Evolutionary conservation across 495 filamentous ascomycete species (phyloP).

Genomic region (Cercophora sp.): DNA sequence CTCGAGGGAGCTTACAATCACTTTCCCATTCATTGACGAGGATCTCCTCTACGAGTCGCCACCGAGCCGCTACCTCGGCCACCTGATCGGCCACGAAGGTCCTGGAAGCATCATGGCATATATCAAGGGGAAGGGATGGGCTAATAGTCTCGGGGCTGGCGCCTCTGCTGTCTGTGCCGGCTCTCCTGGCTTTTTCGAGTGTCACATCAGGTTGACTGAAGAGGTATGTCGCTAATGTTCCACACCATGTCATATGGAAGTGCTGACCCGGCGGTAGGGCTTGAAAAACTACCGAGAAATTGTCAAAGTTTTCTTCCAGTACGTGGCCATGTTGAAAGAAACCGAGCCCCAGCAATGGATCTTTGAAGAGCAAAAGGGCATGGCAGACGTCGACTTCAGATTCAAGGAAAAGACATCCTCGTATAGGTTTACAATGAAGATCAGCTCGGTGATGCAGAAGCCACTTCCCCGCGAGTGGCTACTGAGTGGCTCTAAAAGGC

Average conservation of each 20-base stretch:
- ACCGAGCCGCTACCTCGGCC: constrained; percentile 84
- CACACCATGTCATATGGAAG: not conserved
- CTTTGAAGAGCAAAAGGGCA: constrained; percentile 80
- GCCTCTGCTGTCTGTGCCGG: constrained; percentile 74
- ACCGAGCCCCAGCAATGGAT: constrained; percentile 86
- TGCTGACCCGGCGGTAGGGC: constrained; percentile 31
- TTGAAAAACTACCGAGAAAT: constrained; percentile 81
- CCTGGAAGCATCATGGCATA: constrained; percentile 95
- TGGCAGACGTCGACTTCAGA: constrained; percentile 88
- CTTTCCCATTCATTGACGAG: constrained; percentile 87
- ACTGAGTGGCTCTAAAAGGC: constrained; percentile 63
- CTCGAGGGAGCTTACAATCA: constrained; percentile 74
- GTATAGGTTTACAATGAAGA: constrained; percentile 77
- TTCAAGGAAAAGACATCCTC: constrained; percentile 92
- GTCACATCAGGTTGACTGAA: constrained; percentile 77
- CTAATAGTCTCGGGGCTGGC: constrained; percentile 80
- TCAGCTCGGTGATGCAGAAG: constrained; percentile 85
- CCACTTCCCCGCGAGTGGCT: constrained; percentile 81
- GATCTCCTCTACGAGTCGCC: constrained; percentile 77
- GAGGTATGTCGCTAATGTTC: constrained; percentile 47
- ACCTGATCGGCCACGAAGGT: constrained; percentile 94
- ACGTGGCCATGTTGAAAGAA: constrained; percentile 82
- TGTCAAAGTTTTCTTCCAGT: constrained; percentile 86
- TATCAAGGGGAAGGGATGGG: constrained; percentile 94
- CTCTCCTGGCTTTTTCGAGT: constrained; percentile 71